Percentiles rank a stretch among this genome's conserved stretches.
Conservation (phyloP, 2,329 filamentous ascomycete species). For the Zymoseptoria ardabiliae region DNA sequence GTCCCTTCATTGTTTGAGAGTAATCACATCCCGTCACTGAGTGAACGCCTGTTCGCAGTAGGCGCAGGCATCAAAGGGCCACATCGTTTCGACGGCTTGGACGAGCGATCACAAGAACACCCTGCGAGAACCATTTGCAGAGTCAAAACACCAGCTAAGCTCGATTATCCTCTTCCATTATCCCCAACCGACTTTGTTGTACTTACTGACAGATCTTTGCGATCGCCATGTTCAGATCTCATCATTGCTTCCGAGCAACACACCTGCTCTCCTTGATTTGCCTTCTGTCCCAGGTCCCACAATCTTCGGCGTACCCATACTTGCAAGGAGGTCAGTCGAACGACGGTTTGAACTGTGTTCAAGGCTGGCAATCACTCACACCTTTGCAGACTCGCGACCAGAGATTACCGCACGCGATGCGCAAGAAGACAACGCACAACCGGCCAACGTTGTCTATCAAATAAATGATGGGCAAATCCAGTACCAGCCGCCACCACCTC, state of each 20-base stretch:
- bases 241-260: constrained; percentile 10
- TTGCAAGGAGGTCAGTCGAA: constrained; percentile 5
- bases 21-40: constrained; percentile 12
- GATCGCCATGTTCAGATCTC: constrained; percentile 14
- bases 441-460: constrained; percentile 7
- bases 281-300: constrained; percentile 17
- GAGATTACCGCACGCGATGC: neutral
- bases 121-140: constrained; percentile 8
- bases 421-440: neutral
- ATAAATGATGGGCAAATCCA: constrained; percentile 10
- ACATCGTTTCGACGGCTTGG: constrained; percentile 11
- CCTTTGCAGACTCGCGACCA: neutral
- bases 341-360: neutral
- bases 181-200: constrained; percentile 13
- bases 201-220: constrained; percentile 16
- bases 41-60: constrained; percentile 9
- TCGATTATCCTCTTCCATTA: constrained; percentile 11
- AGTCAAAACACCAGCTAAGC: constrained; percentile 22
- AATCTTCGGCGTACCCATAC: constrained; percentile 20
- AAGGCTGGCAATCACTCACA: neutral
- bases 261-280: constrained; percentile 23
- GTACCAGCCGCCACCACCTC: constrained; percentile 1
- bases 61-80: constrained; percentile 18
- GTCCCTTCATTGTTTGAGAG: constrained; percentile 16
- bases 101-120: constrained; percentile 14